Base-by-base conservation (phyloP, 2,329 filamentous ascomycete genomes). In the Aureobasidium sp. region DNA sequence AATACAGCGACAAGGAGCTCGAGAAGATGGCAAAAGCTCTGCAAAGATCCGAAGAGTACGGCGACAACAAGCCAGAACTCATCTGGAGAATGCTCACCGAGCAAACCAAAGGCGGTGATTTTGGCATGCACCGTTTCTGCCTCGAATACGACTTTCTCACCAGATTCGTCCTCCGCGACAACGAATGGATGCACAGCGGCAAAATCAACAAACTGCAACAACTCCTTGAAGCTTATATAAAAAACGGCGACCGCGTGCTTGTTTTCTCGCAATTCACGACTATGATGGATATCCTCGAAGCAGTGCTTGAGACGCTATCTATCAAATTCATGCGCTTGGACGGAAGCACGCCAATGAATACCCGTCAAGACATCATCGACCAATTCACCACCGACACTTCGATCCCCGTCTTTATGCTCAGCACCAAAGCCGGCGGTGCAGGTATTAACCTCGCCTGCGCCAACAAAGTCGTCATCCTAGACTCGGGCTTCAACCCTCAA, bases 391-490 rank as follows among this genome's bases (percentile, higher is more conserved):
- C 80, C 2, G 80, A 95, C 63, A 71, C 78, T 0, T 76, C 79
- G 2, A 95, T 97, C 49, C 85, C 90, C 0, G 90, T 94, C 0
- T 98, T 98, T 69, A 79, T 98, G 59, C 79, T 98, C 5, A 93
- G 88, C 1, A 98, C 93, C 0, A 91, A 90, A 56, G 90, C 91
- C 0, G 93, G 93, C 49, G 93, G 93, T n/a, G 93, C 91, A 0
- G 93, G 93, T 35, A 94, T 98, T 73, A 98, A 98, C 69, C 73
- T 98, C 52, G 93, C 91, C 6, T 88, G 86, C 30, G 93, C 93
- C 4, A 97, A 97, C 74, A 97, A 96, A 71, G 91, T 98, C 61
- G 82, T 98, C 69, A 93, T 98, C 63, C 96, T 97, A 67, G 93
- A 98, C 69, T 86, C 87, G 58, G 88, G 85, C n/a, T 95, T 96